These are phyloP conservation scores for Monilinia laxa DNA, from an alignment of 2,329 filamentous ascomycete species.

Conservation along the genomic window DNA sequence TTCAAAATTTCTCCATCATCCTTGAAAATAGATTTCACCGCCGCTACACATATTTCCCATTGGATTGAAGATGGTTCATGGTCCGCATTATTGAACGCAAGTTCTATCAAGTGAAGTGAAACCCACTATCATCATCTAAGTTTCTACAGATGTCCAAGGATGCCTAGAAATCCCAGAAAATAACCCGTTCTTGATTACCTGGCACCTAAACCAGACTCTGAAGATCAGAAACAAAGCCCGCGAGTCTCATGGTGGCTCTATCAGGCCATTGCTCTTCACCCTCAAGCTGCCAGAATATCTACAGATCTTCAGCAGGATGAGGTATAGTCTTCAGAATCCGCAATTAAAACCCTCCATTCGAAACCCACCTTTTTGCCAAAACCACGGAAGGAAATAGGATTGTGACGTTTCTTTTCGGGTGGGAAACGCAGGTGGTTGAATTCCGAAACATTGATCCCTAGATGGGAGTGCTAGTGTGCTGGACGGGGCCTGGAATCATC, in stretches of 20 bases:
- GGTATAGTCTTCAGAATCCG: slow-evolving; percentile 25
- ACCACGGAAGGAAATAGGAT: slow-evolving; percentile 39
- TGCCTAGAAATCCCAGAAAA: too few relatives aligned
- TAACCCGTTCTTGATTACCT: too few relatives aligned
- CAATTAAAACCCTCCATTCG: slow-evolving; percentile 20
- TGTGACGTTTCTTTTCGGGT: slow-evolving; percentile 28
- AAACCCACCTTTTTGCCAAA: slow-evolving; percentile 34
- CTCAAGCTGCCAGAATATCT: neutral
- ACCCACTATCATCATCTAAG: neutral
- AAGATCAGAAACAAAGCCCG: neutral
- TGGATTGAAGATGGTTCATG: neutral
- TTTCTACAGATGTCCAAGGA: too few relatives aligned
- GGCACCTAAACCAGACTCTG: too few relatives aligned
- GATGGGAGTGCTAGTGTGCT: slow-evolving; percentile 38
- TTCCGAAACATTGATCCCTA: slow-evolving; percentile 40
- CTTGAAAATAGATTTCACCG: neutral
- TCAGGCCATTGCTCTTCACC: too few relatives aligned
- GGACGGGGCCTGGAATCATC: slow-evolving; percentile 39
- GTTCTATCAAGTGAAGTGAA: neutral
- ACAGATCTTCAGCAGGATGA: slow-evolving; percentile 23
- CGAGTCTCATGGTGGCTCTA: neutral
- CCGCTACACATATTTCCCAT: neutral
- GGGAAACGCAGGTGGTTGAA: slow-evolving; percentile 43
- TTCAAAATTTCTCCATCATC: neutral
- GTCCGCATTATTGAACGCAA: neutral